phyloP scores from a whole-genome alignment of 352 stramenopile genomes.

The Phytophthora citricola region DNA sequence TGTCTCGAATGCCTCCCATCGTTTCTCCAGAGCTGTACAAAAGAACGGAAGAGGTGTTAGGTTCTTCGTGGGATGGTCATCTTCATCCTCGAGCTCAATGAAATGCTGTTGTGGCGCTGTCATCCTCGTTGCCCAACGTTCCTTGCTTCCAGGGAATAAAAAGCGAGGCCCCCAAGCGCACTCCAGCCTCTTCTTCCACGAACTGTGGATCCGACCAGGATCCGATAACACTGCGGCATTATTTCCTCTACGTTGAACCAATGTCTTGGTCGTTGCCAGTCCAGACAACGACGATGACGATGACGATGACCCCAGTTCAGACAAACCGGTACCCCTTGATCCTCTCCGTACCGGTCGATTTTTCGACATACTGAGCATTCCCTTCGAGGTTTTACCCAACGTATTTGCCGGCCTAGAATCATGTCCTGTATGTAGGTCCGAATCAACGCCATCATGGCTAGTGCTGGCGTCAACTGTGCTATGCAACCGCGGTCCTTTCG shows the following conservation, averaged over 20 bases:
- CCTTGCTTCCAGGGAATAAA: slow-evolving; percentile 42
- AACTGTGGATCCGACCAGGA: slow-evolving; percentile 40
- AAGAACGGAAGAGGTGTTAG: slow-evolving; percentile 50
- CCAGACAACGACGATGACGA: slow-evolving; percentile 35
- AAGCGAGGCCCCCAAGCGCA: slow-evolving; percentile 66
- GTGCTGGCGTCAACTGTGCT: slow-evolving; percentile 11
- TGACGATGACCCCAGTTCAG: slow-evolving; percentile 19
- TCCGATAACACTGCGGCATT: slow-evolving; percentile 35
- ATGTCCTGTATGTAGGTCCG: slow-evolving; percentile 4
- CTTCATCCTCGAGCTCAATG: slow-evolving; percentile 33
- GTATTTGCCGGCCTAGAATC: slow-evolving; percentile 4
- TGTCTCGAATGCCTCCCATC: slow-evolving; percentile 59
- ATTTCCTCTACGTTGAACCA: slow-evolving; percentile 14
- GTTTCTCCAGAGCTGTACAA: slow-evolving; percentile 52
- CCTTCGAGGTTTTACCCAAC: slow-evolving; percentile 7
- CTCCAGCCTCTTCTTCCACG: slow-evolving; percentile 67
- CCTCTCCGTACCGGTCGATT: slow-evolving; percentile 25
- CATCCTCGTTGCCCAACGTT: slow-evolving; percentile 34
- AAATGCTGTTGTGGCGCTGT: slow-evolving; percentile 25
- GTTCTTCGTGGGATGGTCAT: slow-evolving; percentile 38
- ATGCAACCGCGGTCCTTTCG: slow-evolving; percentile 37
- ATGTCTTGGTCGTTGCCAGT: slow-evolving; percentile 15
- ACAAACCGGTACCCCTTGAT: slow-evolving; percentile 12
- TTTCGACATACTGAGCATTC: slow-evolving; percentile 6
- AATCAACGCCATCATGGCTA: slow-evolving; percentile 1